Base-by-base conservation (phyloP, 23 red algal species). In the Gracilaria caudata region DNA sequence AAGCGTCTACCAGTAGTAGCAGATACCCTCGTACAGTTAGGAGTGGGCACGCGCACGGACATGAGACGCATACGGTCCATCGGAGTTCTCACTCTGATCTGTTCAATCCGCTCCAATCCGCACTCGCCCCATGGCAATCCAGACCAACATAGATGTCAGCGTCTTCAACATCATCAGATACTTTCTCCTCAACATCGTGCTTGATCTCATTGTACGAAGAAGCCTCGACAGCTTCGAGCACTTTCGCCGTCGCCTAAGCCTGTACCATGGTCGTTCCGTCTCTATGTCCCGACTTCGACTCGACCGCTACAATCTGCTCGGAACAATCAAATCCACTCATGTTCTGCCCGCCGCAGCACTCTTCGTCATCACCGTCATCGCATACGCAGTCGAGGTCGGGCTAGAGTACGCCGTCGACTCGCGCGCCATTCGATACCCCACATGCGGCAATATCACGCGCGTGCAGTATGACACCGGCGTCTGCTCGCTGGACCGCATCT, bases 141-240 rank as follows among this genome's bases (percentile, higher is more conserved):
- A 10, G 20, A 61, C 57, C 57, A 61, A 61, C 26, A n/a, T 61
- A n/a, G n/a, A n/a, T n/a, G 57, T 61, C 4, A n/a, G n/a, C 57
- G 26, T 61, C 7, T 61, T 61, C 57, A 61, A 61, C 57, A 29
- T 61, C 57, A 6, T 61, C 57, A 61, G 19, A 29, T 61, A 61
- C 17, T 16, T 61, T 20, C 4, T 61, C 57, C 20, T 61, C 4
- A 61, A n/a, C 7, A n/a, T 61, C 20, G 57, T 29, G 26, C 5
- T 61, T 29, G 57, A 61, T 20, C 7, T n/a, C 20, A 29, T 61
- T 26, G 57, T 61, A 4, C 57, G 57, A n/a, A 61, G 57, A 26
- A 16, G 57, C 57, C 57, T 61, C 4, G 57, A 61, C 17, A 16
- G 57, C n/a, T 20, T 61, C 4, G 57, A 61, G 57, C 57, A 61